phyloP scores from a whole-genome alignment of 768 basidiomycete genomes.

The Boletus bicolor region DNA sequence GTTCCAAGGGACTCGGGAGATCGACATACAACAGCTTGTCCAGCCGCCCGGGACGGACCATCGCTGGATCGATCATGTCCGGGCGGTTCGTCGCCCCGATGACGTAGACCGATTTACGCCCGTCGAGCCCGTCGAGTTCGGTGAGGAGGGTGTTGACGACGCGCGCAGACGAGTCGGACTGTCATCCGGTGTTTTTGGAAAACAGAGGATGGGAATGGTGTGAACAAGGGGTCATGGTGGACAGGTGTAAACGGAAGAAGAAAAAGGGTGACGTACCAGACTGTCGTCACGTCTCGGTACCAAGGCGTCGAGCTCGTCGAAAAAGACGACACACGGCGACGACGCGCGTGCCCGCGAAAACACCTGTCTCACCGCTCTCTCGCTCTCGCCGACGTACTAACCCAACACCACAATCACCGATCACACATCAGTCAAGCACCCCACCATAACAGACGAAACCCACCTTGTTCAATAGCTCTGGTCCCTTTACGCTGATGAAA shows the following conservation, averaged over 20 bases:
- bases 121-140: conserved; percentile 89
- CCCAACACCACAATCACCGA: background rate
- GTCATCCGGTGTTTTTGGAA: background rate
- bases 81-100: conserved; percentile 94
- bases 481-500: conserved; percentile 98
- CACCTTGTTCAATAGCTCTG: conserved; percentile 95
- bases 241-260: background rate
- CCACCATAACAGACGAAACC: conserved; percentile 13
- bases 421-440: conserved; percentile 1
- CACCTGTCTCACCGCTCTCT: conserved; percentile 90
- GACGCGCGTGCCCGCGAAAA: conserved; percentile 93
- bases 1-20: conserved; percentile 68
- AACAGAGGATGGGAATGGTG: background rate
- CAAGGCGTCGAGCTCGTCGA: conserved; percentile 90
- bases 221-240: background rate
- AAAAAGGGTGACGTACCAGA: conserved; percentile 50
- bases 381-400: conserved; percentile 97
- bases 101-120: conserved; percentile 84
- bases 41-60: conserved; percentile 93
- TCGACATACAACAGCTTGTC: conserved; percentile 95
- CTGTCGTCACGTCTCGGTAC: conserved; percentile 89
- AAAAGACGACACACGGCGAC: conserved; percentile 92
- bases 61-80: conserved; percentile 97
- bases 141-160: conserved; percentile 91
- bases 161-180: conserved; percentile 88